phyloP scores from a whole-genome alignment of 148 eudicot species.

The Hydrangea macrophylla region DNA sequence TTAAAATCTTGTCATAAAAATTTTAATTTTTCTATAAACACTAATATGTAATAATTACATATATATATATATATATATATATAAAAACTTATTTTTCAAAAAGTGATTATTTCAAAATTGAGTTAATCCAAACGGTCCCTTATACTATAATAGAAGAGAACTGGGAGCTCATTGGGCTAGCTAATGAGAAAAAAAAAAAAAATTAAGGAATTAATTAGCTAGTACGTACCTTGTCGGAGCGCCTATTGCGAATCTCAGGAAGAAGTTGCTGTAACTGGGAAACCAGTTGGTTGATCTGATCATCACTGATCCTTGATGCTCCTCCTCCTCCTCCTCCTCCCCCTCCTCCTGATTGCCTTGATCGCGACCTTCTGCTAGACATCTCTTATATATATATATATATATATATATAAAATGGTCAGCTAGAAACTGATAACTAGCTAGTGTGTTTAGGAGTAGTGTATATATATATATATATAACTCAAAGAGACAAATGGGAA shows the following conservation, averaged over 20 bases:
- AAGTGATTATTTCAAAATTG: too few species aligned
- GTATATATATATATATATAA: neutral
- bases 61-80: too few species aligned
- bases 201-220: neutral
- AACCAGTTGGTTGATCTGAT: slow-evolving; percentile 48
- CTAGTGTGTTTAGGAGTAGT: too few species aligned
- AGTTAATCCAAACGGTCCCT: too few species aligned
- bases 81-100: too few species aligned
- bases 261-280: slow-evolving; percentile 73
- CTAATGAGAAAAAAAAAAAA: neutral
- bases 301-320: slow-evolving; percentile 25
- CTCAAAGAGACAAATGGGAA: neutral
- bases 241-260: slow-evolving; percentile 57
- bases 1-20: too few species aligned
- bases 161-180: too few species aligned
- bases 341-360: slow-evolving; percentile 27
- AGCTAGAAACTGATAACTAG: neutral
- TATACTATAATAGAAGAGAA: too few species aligned
- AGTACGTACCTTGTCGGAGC: slow-evolving; percentile 55
- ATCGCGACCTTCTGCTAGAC: slow-evolving; percentile 29
- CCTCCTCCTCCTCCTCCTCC: too few species aligned
- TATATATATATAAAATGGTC: too few species aligned
- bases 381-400: slow-evolving; percentile 2
- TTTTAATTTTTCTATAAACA: too few species aligned
- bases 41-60: too few species aligned